Evolutionary conservation across 768 basidiomycete species (phyloP).

Genomic region (Boletus subcaerulescens): DNA sequence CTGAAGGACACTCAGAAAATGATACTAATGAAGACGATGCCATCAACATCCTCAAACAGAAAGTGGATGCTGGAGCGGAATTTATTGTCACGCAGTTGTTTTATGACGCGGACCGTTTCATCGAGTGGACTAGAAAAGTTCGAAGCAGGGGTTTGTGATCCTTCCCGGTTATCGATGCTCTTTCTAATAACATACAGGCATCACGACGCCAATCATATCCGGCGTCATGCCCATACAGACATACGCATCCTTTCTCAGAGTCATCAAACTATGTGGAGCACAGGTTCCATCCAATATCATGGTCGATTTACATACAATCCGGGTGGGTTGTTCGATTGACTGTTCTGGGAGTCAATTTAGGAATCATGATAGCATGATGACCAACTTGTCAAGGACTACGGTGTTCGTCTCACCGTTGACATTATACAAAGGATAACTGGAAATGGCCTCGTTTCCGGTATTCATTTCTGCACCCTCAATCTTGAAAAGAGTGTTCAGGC

Average conservation of each 20-base stretch:
- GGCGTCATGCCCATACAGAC: slow-evolving; percentile 99
- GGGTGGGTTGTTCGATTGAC: slow-evolving; percentile 44
- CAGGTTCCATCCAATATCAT: slow-evolving; percentile 67
- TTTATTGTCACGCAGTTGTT: slow-evolving; percentile 97
- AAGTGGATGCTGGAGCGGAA: slow-evolving; percentile 93
- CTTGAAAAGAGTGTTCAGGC: slow-evolving; percentile 92
- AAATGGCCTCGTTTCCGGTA: slow-evolving; percentile 60
- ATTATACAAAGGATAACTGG: slow-evolving; percentile 65
- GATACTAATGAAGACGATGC: slow-evolving; percentile 56
- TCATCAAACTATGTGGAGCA: slow-evolving; percentile 86
- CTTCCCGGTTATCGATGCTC: background rate
- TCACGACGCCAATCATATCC: slow-evolving; percentile 86
- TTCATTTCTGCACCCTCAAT: slow-evolving; percentile 96
- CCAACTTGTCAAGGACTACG: slow-evolving; percentile 90
- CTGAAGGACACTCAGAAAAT: slow-evolving; percentile 80
- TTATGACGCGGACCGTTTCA: slow-evolving; percentile 89
- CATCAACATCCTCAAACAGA: slow-evolving; percentile 71
- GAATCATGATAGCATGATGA: slow-evolving; percentile 73
- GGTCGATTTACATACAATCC: slow-evolving; percentile 67
- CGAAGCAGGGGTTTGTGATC: slow-evolving; percentile 59
- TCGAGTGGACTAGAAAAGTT: slow-evolving; percentile 73
- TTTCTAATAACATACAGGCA: slow-evolving; percentile 52
- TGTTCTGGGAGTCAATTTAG: background rate
- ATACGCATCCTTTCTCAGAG: slow-evolving; percentile 86
- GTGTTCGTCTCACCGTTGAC: slow-evolving; percentile 78